These are phyloP conservation scores for Angomonas deanei DNA, from an alignment of 208 protist species.

Conservation along the genomic window DNA sequence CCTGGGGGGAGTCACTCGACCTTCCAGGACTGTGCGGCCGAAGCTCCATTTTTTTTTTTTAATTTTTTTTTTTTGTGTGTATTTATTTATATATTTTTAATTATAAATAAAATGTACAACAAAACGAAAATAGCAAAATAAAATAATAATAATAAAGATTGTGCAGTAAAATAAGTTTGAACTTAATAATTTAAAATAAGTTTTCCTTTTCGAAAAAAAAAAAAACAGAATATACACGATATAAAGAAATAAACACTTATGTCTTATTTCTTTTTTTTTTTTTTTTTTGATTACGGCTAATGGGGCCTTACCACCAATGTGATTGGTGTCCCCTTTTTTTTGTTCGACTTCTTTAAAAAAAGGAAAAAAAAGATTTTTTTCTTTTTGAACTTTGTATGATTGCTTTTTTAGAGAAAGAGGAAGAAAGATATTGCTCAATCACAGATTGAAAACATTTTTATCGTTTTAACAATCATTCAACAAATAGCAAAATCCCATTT, in stretches of 20 bases:
- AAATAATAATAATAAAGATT: background rate
- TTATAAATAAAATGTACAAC: background rate
- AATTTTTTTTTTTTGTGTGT: constrained; percentile 2
- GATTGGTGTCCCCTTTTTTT: too few relatives aligned
- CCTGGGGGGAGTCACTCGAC: too few relatives aligned
- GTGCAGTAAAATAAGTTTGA: background rate
- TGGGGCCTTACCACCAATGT: too few relatives aligned
- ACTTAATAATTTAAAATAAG: background rate
- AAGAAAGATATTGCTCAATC: too few relatives aligned
- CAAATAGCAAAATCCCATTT: constrained; percentile 13
- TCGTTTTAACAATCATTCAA: too few relatives aligned
- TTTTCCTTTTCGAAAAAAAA: background rate
- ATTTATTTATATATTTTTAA: constrained; percentile 7
- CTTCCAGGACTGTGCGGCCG: too few relatives aligned
- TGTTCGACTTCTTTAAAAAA: too few relatives aligned
- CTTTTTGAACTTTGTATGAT: background rate
- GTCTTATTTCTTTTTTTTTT: constrained; percentile 1
- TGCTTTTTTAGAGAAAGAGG: too few relatives aligned
- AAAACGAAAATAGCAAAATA: background rate
- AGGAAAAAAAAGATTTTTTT: constrained; percentile 14
- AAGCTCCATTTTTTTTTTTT: too few relatives aligned
- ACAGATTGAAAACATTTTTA: too few relatives aligned
- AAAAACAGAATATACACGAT: background rate
- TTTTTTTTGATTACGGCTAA: too few relatives aligned
- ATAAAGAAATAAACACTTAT: background rate